Evolutionary conservation across 768 basidiomycete species (phyloP), one percentile per base, ranked within the genome.

Genomic region (Hericium rajendrae): DNA sequence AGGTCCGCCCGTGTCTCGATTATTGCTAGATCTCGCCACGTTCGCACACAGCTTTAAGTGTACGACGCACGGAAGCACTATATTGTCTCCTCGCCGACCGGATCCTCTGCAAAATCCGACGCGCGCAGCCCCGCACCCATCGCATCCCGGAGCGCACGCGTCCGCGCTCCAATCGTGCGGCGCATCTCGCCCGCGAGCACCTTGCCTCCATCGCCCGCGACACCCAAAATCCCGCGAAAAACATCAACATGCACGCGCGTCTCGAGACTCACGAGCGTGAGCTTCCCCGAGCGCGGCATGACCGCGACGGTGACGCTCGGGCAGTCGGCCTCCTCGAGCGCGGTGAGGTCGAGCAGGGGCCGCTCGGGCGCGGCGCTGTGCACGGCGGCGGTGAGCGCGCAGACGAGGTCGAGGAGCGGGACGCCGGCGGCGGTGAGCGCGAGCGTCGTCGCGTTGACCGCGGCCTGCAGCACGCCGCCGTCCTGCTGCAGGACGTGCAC

Each of bases 401-500:
- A 91, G 55, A 97, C 85, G 68, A 95, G 93, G 73, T 97, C 94
- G 53, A 83, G 71, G 63, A 97, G 76, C 0, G 97, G 89, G 22
- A 99, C 86, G 1, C 97, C 97, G 5, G 94, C 93, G 53, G 81
- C 84, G 64, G 90, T 82, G 32, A 99, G 81, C 0, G 95, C 93
- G 43, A 99, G 80, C 6, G 94, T 97, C 3, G 94, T 93, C 38
- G 86, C 94, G 68, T 98, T 99, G 66, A 99, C 90, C 62, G 91
- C 88, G 5, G 94, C 85, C 57, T 91, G 88, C 22, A 97, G 78
- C 43, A 97, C 76, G 0, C 91, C 91, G 41, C 97, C 97, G 65
- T 99, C 97, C 67, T 94, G 89, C 63, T 97, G 91, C 40, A 97
- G 74, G 28, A 99, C 85, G 69, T 95, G 93, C 6, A 99, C 78